These are phyloP conservation scores for Ricinus communis DNA, from an alignment of 345 rosid genomes.

Conservation along the genomic window DNA sequence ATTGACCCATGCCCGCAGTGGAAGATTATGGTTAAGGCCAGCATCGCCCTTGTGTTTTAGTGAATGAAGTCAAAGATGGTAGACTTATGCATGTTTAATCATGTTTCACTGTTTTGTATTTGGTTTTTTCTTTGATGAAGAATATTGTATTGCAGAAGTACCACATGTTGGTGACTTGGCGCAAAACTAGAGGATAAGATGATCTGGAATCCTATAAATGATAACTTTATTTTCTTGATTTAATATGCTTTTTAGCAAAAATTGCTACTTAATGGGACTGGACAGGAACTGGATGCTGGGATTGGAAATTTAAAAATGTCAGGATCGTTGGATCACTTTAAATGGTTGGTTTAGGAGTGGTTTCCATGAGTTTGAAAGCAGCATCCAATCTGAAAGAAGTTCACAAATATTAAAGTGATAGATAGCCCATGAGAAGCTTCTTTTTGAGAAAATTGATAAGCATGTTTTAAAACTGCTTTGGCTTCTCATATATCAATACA, in stretches of 20 bases:
- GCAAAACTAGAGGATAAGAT: background rate
- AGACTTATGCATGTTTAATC: conserved; percentile 20
- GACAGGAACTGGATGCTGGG: background rate
- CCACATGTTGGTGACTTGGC: conserved; percentile 6
- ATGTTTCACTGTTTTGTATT: conserved; percentile 12
- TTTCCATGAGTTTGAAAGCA: background rate
- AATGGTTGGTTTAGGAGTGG: background rate
- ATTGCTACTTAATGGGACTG: background rate
- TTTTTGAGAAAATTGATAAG: too few relatives aligned
- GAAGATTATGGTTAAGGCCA: conserved; percentile 17
- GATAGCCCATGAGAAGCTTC: too few relatives aligned
- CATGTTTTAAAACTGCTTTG: too few relatives aligned
- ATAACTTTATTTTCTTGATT: background rate
- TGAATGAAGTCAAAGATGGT: conserved; percentile 6
- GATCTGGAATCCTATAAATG: conserved; percentile 5
- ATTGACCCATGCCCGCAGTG: conserved; percentile 15
- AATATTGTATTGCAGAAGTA: background rate
- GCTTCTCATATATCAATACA: too few relatives aligned
- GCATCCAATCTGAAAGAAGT: too few relatives aligned
- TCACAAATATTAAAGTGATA: too few relatives aligned
- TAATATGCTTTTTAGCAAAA: background rate
- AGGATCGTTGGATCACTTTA: background rate
- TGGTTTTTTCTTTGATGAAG: conserved; percentile 14
- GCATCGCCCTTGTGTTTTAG: conserved; percentile 12
- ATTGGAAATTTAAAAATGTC: too few relatives aligned